Evolutionary conservation across 305 asterid species (phyloP).

Genomic region (Fraxinus baroniana): DNA sequence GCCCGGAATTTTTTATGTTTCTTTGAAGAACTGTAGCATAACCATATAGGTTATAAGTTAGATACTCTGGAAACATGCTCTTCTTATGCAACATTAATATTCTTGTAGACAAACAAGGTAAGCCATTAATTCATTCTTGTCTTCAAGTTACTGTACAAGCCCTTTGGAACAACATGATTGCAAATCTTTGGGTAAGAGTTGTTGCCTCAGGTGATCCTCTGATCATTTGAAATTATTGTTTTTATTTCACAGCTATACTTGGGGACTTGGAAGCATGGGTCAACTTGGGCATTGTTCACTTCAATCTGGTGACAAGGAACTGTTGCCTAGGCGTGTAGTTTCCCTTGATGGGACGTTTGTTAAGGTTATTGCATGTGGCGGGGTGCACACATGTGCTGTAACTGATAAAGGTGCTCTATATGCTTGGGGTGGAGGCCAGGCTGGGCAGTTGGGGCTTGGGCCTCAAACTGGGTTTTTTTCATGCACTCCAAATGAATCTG

Average conservation of each 20-base stretch:
- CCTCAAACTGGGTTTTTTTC: slow-evolving; percentile 72
- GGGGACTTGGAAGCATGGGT: slow-evolving; percentile 99
- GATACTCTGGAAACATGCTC: not conserved
- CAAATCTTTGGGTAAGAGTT: not conserved
- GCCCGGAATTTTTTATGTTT: not conserved
- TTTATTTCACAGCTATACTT: slow-evolving; percentile 65
- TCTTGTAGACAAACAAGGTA: not conserved
- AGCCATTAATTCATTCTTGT: not conserved
- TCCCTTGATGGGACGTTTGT: slow-evolving; percentile 63
- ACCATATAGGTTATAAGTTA: not conserved
- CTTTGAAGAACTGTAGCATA: not conserved
- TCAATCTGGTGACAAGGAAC: slow-evolving; percentile 79
- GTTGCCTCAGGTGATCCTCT: not conserved
- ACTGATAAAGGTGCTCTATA: slow-evolving; percentile 81
- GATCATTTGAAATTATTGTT: slow-evolving; percentile 6
- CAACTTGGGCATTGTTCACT: slow-evolving; percentile 97
- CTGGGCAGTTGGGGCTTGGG: slow-evolving; percentile 94
- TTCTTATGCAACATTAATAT: not conserved
- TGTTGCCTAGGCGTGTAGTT: slow-evolving; percentile 83
- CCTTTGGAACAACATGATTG: not conserved
- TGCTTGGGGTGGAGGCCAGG: slow-evolving; percentile 97
- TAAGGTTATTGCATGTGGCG: slow-evolving; percentile 80
- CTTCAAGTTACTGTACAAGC: not conserved
- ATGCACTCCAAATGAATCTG: slow-evolving; percentile 55
- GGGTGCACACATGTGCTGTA: slow-evolving; percentile 89